Evolutionary conservation across 1,284 basidiomycete genomes (phyloP).

Genomic region (Chiua sp.): DNA sequence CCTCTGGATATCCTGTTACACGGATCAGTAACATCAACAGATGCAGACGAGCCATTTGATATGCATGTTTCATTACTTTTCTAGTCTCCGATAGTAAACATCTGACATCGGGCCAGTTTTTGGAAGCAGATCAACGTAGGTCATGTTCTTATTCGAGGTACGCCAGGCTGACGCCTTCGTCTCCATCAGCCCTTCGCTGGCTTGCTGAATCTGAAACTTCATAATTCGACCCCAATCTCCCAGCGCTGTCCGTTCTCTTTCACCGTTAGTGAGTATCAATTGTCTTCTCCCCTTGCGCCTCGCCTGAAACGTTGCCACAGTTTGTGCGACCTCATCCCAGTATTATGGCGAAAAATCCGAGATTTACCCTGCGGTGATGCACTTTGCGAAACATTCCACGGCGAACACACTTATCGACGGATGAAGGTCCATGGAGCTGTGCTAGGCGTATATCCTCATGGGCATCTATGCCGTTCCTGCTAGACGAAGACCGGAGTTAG

Average conservation of each 20-base stretch:
- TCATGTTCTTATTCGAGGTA: slow-evolving; percentile 1
- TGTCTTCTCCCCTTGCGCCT: background rate
- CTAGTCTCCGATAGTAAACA: background rate
- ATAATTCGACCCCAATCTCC: slow-evolving; percentile 75
- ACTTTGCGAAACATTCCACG: slow-evolving; percentile 82
- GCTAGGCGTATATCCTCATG: slow-evolving; percentile 74
- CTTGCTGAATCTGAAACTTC: slow-evolving; percentile 73
- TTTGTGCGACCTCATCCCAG: slow-evolving; percentile 79
- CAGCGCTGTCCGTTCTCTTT: slow-evolving; percentile 82
- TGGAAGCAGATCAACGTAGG: slow-evolving; percentile 73
- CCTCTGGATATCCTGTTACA: slow-evolving; percentile 86
- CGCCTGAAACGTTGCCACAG: slow-evolving; percentile 39
- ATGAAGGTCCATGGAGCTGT: slow-evolving; percentile 71
- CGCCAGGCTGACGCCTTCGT: slow-evolving; percentile 1
- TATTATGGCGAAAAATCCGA: slow-evolving; percentile 78
- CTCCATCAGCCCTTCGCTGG: slow-evolving; percentile 68
- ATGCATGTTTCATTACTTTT: slow-evolving; percentile 58
- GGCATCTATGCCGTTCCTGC: slow-evolving; percentile 81
- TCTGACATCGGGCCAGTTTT: slow-evolving; percentile 50
- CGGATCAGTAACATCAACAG: slow-evolving; percentile 78
- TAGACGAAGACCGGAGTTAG: slow-evolving; percentile 78
- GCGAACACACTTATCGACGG: slow-evolving; percentile 81
- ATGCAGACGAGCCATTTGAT: slow-evolving; percentile 83
- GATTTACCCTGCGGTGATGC: slow-evolving; percentile 86
- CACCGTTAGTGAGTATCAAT: slow-evolving; percentile 68